phyloP scores from a whole-genome alignment of 768 basidiomycete genomes.

The Collybia sp. region DNA sequence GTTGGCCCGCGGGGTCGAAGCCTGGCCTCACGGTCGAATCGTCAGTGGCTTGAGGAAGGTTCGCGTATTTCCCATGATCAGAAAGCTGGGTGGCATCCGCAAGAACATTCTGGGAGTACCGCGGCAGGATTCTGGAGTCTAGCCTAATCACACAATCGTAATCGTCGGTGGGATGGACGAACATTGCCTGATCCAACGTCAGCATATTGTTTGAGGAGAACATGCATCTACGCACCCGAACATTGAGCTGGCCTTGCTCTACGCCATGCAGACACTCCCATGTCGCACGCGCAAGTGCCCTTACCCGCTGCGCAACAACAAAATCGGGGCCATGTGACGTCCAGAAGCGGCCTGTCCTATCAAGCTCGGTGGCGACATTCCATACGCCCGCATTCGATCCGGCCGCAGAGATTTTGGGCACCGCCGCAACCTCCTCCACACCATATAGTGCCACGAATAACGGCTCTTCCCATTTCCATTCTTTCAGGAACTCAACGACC shows the following conservation, averaged over 20 bases:
- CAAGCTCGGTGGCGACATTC: conserved; percentile 75
- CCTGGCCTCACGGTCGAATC: conserved; percentile 46
- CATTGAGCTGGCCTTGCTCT: conserved; percentile 45
- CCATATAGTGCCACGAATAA: conserved; percentile 74
- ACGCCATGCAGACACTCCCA: conserved; percentile 52
- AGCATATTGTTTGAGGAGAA: conserved; percentile 1
- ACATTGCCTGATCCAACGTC: conserved; percentile 55
- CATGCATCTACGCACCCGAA: conserved; percentile 43
- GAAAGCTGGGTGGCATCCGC: conserved; percentile 45
- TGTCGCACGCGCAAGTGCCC: conserved; percentile 72
- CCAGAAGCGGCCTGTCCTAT: conserved; percentile 75
- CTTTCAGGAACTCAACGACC: conserved; percentile 66
- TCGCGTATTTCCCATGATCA: conserved; percentile 38
- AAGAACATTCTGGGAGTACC: conserved; percentile 69
- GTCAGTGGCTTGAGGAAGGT: conserved; percentile 27
- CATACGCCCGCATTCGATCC: conserved; percentile 49
- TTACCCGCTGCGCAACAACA: conserved; percentile 70
- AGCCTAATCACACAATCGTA: conserved; percentile 86
- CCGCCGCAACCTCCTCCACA: conserved; percentile 22
- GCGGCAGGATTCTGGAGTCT: conserved; percentile 55
- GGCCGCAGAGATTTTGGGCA: neutral
- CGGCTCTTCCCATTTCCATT: conserved; percentile 82
- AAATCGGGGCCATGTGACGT: conserved; percentile 59
- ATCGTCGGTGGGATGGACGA: conserved; percentile 76
- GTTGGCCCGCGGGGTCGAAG: conserved; percentile 72